Conservation (phyloP, 1,139 yeast species). For the Blastobotrys serpentis region DNA sequence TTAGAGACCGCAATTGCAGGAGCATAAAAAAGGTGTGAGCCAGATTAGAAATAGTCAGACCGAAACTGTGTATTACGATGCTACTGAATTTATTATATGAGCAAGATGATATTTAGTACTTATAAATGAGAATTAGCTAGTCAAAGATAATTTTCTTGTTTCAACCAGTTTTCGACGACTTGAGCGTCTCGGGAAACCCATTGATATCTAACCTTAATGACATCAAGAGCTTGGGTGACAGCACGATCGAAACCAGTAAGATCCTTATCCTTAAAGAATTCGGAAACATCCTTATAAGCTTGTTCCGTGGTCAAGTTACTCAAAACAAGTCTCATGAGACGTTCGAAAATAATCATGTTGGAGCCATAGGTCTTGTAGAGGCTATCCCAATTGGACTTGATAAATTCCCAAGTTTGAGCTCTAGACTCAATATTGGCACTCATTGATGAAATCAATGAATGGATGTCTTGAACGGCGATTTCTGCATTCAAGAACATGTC, state of each 20-base stretch:
- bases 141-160: conserved; percentile 11
- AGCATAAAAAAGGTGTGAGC: too few species aligned
- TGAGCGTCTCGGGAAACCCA: conserved; percentile 36
- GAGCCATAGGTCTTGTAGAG: conserved; percentile 50
- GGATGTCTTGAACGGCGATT: conserved; percentile 72
- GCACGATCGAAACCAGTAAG: conserved; percentile 43
- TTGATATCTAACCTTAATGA: conserved; percentile 30
- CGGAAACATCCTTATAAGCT: conserved; percentile 46
- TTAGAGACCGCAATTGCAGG: too few species aligned
- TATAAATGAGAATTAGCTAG: conserved; percentile 4
- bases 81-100: too few species aligned
- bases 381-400: conserved; percentile 53
- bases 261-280: conserved; percentile 56
- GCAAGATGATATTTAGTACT: neutral
- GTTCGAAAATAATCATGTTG: conserved; percentile 62
- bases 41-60: too few species aligned
- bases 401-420: conserved; percentile 53
- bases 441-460: conserved; percentile 54
- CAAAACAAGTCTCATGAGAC: conserved; percentile 57
- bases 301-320: conserved; percentile 48
- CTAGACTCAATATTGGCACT: conserved; percentile 53
- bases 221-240: conserved; percentile 36
- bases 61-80: too few species aligned
- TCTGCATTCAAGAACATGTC: conserved; percentile 42
- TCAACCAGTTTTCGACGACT: conserved; percentile 37